Conservation (phyloP, 129 eudicot genomes). For the Chrysanthemum seticuspe region DNA sequence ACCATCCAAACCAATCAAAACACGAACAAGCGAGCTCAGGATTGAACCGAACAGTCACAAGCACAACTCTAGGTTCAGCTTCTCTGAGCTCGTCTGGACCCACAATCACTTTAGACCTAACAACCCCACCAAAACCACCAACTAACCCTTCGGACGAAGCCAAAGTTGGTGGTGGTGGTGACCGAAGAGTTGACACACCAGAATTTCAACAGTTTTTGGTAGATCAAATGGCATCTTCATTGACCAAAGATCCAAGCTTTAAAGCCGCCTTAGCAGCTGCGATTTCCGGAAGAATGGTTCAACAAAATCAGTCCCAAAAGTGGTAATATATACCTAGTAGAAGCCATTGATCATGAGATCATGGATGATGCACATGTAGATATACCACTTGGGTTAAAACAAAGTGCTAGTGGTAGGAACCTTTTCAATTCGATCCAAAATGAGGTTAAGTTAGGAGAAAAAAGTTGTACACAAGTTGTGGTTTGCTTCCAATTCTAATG, state of each 20-base stretch:
- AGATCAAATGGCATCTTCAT: constrained; percentile 87
- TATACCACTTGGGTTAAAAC: constrained; percentile 33
- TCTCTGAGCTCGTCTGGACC: constrained; percentile 49
- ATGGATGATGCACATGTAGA: constrained; percentile 43
- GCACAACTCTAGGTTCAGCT: constrained; percentile 37
- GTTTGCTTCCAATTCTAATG: constrained; percentile 22
- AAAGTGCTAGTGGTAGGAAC: constrained; percentile 29
- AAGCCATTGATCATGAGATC: constrained; percentile 10
- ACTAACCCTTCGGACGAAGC: constrained; percentile 30
- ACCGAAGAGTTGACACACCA: constrained; percentile 44
- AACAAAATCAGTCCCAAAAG: constrained; percentile 52
- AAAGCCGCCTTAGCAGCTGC: constrained; percentile 93
- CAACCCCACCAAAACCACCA: constrained; percentile 48
- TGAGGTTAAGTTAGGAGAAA: constrained; percentile 24
- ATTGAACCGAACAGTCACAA: constrained; percentile 37
- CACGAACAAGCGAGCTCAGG: constrained; percentile 38
- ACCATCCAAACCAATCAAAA: constrained; percentile 65
- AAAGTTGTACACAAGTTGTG: constrained; percentile 16
- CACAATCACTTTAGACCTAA: constrained; percentile 60
- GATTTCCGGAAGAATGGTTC: constrained; percentile 80
- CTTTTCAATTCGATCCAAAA: constrained; percentile 9
- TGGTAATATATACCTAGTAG: constrained; percentile 24
- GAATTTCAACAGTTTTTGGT: constrained; percentile 72
- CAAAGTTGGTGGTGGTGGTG: constrained; percentile 18
- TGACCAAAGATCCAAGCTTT: constrained; percentile 87